Percentiles rank a stretch among this genome's conserved stretches.
These are phyloP conservation scores for Paspalum vaginatum DNA, from an alignment of 176 grass and related monocot genomes.

Conservation along the genomic window DNA sequence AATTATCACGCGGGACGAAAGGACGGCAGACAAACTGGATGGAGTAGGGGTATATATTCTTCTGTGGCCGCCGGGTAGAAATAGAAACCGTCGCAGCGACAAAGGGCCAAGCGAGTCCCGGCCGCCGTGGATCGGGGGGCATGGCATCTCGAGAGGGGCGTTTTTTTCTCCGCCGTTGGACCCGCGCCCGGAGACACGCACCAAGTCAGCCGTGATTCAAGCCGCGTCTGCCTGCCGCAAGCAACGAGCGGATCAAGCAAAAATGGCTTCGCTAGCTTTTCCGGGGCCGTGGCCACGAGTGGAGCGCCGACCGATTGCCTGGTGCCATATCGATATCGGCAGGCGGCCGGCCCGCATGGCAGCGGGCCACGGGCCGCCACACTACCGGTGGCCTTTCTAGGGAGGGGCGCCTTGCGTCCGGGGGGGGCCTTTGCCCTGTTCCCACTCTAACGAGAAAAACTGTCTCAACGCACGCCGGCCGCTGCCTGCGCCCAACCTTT, in stretches of 20 bases:
- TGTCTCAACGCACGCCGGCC: slow-evolving; percentile 39
- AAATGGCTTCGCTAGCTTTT: neutral
- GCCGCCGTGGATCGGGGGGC: slow-evolving; percentile 33
- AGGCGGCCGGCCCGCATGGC: slow-evolving; percentile 29
- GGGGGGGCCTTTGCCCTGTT: slow-evolving; percentile 36
- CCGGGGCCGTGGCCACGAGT: neutral
- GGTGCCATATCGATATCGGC: neutral
- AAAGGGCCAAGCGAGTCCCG: slow-evolving; percentile 12
- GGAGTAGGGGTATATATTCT: too few relatives aligned
- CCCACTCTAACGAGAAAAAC: slow-evolving; percentile 66
- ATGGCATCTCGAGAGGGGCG: neutral
- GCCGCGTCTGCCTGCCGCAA: slow-evolving; percentile 52
- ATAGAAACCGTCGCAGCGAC: neutral
- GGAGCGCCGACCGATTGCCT: neutral
- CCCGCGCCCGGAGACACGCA: slow-evolving; percentile 9
- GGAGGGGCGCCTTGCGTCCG: slow-evolving; percentile 4
- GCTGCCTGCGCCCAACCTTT: neutral
- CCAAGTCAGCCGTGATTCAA: slow-evolving; percentile 43
- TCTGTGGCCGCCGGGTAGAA: neutral
- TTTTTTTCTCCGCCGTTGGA: neutral
- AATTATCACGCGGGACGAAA: slow-evolving; percentile 29
- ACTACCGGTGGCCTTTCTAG: slow-evolving; percentile 18
- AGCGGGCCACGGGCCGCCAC: slow-evolving; percentile 26
- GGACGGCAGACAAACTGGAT: neutral
- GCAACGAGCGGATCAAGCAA: neutral